Evolutionary conservation across 352 stramenopile genomes (phyloP), one percentile per base, ranked within the genome.

Genomic region (Paralagenidium karlingii): DNA sequence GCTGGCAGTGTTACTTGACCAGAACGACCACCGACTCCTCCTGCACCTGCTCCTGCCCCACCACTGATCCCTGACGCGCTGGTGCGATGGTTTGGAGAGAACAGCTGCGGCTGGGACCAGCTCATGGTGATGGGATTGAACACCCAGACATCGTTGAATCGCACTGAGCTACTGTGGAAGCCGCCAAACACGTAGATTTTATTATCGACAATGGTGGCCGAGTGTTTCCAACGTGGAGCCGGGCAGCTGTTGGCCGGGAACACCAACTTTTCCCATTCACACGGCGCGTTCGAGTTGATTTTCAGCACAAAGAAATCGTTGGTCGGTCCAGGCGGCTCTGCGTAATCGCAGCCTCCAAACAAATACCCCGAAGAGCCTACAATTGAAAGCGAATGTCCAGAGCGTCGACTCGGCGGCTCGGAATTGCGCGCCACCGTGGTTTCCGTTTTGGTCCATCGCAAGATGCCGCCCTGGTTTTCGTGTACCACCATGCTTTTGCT

Each of bases 61-160:
- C n/a, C n/a, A n/a, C n/a, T n/a, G n/a, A n/a, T n/a, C 3, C 21
- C 38, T 3, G 46, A 33, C 15, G 59, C 38, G 20, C 55, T 62
- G 5, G 40, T 21, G 6, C 56, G 44, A 8, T 50, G 45, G 11
- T 32, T 15, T 15, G 28, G 28, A 11, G 28, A 32, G 28, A 15
- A 13, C 28, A 15, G 15, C 30, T 53, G 51, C 3, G 63, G 52
- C 43, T 95, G 82, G 5, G 53, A 69, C 93, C 94, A 98, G 37
- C 84, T 77, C 52, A 96, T 78, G 16, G 66, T 96, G 51, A 88
- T 86, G 9, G 89, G 86, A 39, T 98, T 95, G 49, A 97, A 96
- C 32, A 97, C 54, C 91, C 94, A 98, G n/a, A 97, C 40, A 53
- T 98, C 94, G 40, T 97, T 97, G 34, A 97, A 96, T 8, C 89